Conservation (phyloP, 768 basidiomycete species). For the Phlegmacium glaucopus region DNA sequence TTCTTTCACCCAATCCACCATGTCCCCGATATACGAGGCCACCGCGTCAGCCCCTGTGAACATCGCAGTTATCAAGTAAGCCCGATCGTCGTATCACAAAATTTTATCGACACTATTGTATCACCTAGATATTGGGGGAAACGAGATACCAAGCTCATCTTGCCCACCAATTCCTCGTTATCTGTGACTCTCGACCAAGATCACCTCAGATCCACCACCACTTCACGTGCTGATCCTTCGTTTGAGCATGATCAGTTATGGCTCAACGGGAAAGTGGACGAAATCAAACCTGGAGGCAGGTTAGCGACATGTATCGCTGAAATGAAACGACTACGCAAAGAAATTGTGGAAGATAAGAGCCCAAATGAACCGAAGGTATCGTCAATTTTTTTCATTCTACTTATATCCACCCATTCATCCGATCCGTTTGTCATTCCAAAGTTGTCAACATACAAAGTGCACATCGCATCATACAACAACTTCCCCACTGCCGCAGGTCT, state of each 20-base stretch:
- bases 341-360: conserved; percentile 68
- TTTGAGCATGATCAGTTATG: conserved; percentile 82
- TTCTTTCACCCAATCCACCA: conserved; percentile 28
- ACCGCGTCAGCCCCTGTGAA: conserved; percentile 94
- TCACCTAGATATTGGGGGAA: conserved; percentile 93
- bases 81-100: not conserved
- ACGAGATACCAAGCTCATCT: conserved; percentile 89
- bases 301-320: conserved; percentile 83
- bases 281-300: conserved; percentile 78
- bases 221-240: conserved; percentile 76
- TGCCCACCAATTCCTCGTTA: conserved; percentile 98
- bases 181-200: conserved; percentile 97
- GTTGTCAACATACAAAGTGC: conserved; percentile 72
- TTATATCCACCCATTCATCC: conserved; percentile 1
- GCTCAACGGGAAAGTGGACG: conserved; percentile 93
- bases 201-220: conserved; percentile 91
- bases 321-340: conserved; percentile 74
- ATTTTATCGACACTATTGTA: not conserved
- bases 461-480: conserved; percentile 95
- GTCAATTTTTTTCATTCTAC: conserved; percentile 6
- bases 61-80: conserved; percentile 96
- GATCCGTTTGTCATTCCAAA: conserved; percentile 25
- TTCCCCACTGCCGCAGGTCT: conserved; percentile 99
- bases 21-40: conserved; percentile 68
- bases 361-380: conserved; percentile 61